Evolutionary conservation across 805 yeast species (phyloP), one percentile per base, ranked within the genome.

Genomic region (Teunomyces cretensis): DNA sequence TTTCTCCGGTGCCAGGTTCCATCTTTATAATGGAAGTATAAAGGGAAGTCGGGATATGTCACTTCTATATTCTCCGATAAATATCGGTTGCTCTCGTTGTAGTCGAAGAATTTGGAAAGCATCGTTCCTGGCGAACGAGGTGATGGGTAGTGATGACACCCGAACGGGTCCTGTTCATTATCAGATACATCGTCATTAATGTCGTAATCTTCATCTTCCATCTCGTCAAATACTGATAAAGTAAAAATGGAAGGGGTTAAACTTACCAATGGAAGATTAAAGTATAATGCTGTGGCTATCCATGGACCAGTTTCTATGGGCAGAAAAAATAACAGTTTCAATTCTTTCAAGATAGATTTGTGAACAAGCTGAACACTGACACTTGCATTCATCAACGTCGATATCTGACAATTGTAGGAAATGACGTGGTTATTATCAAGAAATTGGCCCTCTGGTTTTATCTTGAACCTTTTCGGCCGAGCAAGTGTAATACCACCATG

Each of bases 171-270:
- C 28, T 5, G 43, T 26, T 14, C 26, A 26, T 12, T 24, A 17
- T 38, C 47, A 12, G 39, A 44, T 6, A 16, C 38, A 17, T 46
- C 49, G 11, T 46, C 41, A 28, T 38, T 43, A 14, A 42, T 19
- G 27, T 40, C 41, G 5, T 30, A 33, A 12, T 42, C 49, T 19
- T 33, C 59, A 2, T 51, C 54, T 2, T 55, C 61, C 12, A 53
- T 57, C n/a, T 56, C 60, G 11, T 45, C 49, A 16, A 35, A 12
- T 8, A 14, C 38, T 3, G 38, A 17, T 22, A 35, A 13, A 17
- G n/a, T 19, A 7, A 35, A 24, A 6, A 35, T 28, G 3, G 38
- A 35, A n/a, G 38, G 38, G 9, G 22, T 22, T 15, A 35, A 19
- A 35, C 28, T 35, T n/a, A 35, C 38, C n/a, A 35, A 6, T n/a